A percentile compares a stretch with the other conserved stretches of the same genome.
These are phyloP conservation scores for Stentor coeruleus DNA, from an alignment of 73 alveolate genomes.

Conservation along the genomic window DNA sequence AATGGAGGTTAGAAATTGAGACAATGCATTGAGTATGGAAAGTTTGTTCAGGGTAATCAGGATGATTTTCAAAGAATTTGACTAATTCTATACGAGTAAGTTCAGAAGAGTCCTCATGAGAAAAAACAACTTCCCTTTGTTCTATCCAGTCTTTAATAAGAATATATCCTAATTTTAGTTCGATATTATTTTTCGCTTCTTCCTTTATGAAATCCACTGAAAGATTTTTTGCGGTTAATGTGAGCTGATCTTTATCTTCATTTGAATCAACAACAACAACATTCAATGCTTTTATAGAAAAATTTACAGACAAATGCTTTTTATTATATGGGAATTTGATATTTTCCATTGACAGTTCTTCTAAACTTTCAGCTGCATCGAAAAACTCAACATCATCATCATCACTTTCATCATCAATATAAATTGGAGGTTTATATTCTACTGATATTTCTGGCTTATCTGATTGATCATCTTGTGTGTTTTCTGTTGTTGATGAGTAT, in stretches of 20 bases:
- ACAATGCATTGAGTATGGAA: neutral
- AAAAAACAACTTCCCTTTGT: neutral
- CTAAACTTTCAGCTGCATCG: constrained; percentile 10
- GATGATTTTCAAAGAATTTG: constrained; percentile 1
- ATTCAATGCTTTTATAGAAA: neutral
- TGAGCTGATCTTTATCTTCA: neutral
- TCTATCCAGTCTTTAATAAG: constrained; percentile 9
- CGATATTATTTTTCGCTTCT: neutral
- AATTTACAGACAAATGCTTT: neutral
- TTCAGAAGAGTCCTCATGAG: neutral
- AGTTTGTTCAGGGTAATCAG: neutral
- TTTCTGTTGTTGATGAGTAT: neutral
- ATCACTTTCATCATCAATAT: neutral
- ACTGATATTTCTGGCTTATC: neutral
- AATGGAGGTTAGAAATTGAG: neutral
- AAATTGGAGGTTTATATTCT: neutral
- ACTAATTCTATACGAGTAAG: neutral
- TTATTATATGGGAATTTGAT: constrained; percentile 15
- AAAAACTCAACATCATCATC: constrained; percentile 27
- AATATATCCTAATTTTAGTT: neutral
- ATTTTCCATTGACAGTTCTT: neutral
- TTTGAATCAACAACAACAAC: neutral
- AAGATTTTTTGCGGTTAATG: constrained; percentile 7
- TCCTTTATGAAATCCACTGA: neutral
- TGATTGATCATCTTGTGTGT: neutral